Conservation (phyloP, 306 rosid genomes). For the Malus sylvestris region DNA sequence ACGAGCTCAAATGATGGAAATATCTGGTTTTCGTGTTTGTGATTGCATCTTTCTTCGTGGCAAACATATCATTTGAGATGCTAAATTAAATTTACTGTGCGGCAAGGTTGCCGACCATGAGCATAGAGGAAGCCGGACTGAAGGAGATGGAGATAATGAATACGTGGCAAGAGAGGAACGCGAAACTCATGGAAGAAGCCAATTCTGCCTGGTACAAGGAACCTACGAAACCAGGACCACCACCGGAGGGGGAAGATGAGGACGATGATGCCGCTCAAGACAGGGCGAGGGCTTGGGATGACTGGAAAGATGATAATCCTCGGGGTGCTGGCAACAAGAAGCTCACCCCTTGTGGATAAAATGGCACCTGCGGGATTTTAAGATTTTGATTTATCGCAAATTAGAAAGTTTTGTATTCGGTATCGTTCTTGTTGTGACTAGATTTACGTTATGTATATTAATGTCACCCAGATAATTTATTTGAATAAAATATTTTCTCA, state of each 20-base stretch:
- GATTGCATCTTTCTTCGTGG: not conserved
- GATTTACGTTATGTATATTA: not conserved
- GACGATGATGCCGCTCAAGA: slow-evolving; percentile 88
- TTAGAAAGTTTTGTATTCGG: not conserved
- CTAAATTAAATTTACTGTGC: slow-evolving; percentile 27
- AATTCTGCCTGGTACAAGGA: slow-evolving; percentile 86
- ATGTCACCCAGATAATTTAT: not conserved
- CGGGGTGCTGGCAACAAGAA: slow-evolving; percentile 91
- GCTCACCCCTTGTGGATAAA: slow-evolving; percentile 88
- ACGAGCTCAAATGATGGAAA: not conserved
- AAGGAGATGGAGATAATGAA: slow-evolving; percentile 96
- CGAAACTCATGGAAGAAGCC: slow-evolving; percentile 73
- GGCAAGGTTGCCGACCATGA: slow-evolving; percentile 90
- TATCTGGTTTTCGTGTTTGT: not conserved
- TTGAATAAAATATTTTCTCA: not conserved
- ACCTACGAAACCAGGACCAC: slow-evolving; percentile 39
- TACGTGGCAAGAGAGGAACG: slow-evolving; percentile 85
- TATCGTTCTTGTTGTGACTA: not conserved
- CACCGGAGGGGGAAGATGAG: slow-evolving; percentile 46
- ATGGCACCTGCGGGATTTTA: not conserved
- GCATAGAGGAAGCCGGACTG: slow-evolving; percentile 98
- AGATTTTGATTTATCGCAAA: not conserved
- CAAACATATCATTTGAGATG: slow-evolving; percentile 6
- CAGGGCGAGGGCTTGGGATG: slow-evolving; percentile 88
- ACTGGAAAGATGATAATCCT: slow-evolving; percentile 98